Base-by-base conservation (phyloP, 257 asterid genomes). In the Solanum medicagineum region DNA sequence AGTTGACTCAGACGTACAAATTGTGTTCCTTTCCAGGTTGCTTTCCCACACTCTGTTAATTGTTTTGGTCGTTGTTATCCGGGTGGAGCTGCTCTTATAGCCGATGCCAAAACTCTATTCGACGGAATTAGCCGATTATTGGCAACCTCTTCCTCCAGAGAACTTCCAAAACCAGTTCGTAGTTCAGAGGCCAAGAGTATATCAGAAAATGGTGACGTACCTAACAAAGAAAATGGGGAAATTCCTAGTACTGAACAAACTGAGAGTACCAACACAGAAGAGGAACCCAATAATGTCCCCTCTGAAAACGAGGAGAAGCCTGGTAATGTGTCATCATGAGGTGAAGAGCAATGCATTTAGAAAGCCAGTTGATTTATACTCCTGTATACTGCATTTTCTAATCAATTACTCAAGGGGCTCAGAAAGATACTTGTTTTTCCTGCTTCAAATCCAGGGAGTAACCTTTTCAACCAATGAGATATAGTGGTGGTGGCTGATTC, bases 61-160 rank as follows among this genome's bases (percentile, higher is more conserved):
- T 97, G 97, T 88, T 97, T 94, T 73, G 94, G 95, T 15, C 98
- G 98, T 36, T 96, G 99, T 89, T 96, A 93, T 92, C 93, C 92
- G 2, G 98, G 96, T 59, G 98, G 97, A 79, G 92, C 96, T 83
- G 65, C 92, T 87, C 89, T 95, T 70, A 90, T 96, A 73, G 81
- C 92, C 29, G 98, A 95, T 88, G 92, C 97, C 85, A 93, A 90
- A 91, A 92, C 85, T 90, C 87, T 90, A 32, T 96, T 92, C 59
- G 96, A 94, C 13, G 97, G 98, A 71, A 87, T 96, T 70, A 79
- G 69, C 59, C 93, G 97, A 26, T 89, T 94, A 73, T 57, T 95
- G 81, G 93, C 91, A 22, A 90, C 94, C 81, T 88, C 96, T 59
- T 91, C 93, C 53, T 85, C 94, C 3, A 91, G 95, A 90, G 96